These are phyloP conservation scores for Chalciporus sphaerocephalus DNA, from an alignment of 768 basidiomycete genomes.

Conservation along the genomic window DNA sequence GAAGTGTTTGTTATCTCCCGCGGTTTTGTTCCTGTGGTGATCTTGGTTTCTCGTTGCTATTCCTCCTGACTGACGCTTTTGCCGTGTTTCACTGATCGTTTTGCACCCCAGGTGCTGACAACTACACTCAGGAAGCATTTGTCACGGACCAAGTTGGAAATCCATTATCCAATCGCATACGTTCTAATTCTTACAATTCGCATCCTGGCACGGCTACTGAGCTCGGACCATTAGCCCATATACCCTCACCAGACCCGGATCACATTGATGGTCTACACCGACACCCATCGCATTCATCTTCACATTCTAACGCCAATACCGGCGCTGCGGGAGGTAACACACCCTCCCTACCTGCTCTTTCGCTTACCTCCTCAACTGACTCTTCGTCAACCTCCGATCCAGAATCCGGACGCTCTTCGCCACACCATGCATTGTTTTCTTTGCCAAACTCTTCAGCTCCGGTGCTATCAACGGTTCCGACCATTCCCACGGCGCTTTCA, in stretches of 20 bases:
- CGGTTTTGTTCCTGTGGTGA: neutral
- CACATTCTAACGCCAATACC: slow-evolving; percentile 27
- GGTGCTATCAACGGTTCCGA: slow-evolving; percentile 58
- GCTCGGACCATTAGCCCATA: slow-evolving; percentile 72
- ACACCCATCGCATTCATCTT: slow-evolving; percentile 54
- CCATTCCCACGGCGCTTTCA: slow-evolving; percentile 48
- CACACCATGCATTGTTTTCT: slow-evolving; percentile 55
- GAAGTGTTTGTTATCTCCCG: neutral
- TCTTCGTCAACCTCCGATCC: slow-evolving; percentile 34
- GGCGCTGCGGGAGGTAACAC: slow-evolving; percentile 26
- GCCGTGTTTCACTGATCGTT: neutral
- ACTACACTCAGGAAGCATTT: slow-evolving; percentile 62
- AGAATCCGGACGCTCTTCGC: slow-evolving; percentile 34
- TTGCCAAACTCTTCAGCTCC: slow-evolving; percentile 91
- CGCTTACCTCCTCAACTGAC: slow-evolving; percentile 45
- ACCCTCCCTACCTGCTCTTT: slow-evolving; percentile 51
- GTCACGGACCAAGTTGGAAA: slow-evolving; percentile 38
- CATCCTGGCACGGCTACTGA: slow-evolving; percentile 45
- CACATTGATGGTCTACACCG: slow-evolving; percentile 84
- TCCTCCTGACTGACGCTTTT: neutral
- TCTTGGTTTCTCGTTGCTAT: neutral
- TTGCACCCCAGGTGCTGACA: slow-evolving; percentile 51
- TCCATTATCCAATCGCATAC: slow-evolving; percentile 46
- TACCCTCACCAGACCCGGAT: slow-evolving; percentile 80
- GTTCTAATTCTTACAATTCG: slow-evolving; percentile 81